A percentile compares a stretch with the other conserved stretches of the same genome.
These are phyloP conservation scores for Glaciozyma antarctica DNA, from an alignment of 768 basidiomycete species.

Conservation along the genomic window DNA sequence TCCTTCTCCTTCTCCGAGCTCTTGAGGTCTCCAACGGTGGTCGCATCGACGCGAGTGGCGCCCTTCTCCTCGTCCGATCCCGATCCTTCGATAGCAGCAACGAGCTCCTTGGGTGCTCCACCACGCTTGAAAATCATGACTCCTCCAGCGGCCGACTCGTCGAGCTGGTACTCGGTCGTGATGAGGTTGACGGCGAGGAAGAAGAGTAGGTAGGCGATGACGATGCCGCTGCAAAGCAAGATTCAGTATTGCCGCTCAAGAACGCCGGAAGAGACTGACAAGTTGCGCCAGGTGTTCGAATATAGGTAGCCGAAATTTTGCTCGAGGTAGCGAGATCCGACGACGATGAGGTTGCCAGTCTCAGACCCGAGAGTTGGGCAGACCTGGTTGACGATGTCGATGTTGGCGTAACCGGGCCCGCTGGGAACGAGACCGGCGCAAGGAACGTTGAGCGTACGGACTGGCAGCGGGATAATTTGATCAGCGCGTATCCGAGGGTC, in stretches of 20 bases:
- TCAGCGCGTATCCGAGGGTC: background rate
- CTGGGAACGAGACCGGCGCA: slow-evolving; percentile 22
- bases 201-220: slow-evolving; percentile 36
- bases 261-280: background rate
- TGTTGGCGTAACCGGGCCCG: slow-evolving; percentile 12
- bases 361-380: slow-evolving; percentile 33
- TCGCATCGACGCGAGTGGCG: slow-evolving; percentile 1
- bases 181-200: slow-evolving; percentile 37
- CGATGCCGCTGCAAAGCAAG: background rate
- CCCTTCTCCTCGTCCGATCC: slow-evolving; percentile 16
- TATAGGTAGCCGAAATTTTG: slow-evolving; percentile 24
- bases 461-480: slow-evolving; percentile 8
- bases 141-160: slow-evolving; percentile 25
- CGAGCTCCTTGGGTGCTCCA: slow-evolving; percentile 37
- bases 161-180: slow-evolving; percentile 36
- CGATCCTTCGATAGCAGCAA: slow-evolving; percentile 28
- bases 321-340: slow-evolving; percentile 28
- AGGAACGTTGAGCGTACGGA: slow-evolving; percentile 24
- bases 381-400: slow-evolving; percentile 29
- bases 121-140: slow-evolving; percentile 34
- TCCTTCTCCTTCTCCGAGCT: slow-evolving; percentile 13
- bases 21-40: background rate
- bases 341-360: slow-evolving; percentile 26
- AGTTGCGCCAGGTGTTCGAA: background rate
- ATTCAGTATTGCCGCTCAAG: background rate